These are phyloP conservation scores for Stropharia rugosoannulata DNA, from an alignment of 768 basidiomycete genomes.

Conservation along the genomic window DNA sequence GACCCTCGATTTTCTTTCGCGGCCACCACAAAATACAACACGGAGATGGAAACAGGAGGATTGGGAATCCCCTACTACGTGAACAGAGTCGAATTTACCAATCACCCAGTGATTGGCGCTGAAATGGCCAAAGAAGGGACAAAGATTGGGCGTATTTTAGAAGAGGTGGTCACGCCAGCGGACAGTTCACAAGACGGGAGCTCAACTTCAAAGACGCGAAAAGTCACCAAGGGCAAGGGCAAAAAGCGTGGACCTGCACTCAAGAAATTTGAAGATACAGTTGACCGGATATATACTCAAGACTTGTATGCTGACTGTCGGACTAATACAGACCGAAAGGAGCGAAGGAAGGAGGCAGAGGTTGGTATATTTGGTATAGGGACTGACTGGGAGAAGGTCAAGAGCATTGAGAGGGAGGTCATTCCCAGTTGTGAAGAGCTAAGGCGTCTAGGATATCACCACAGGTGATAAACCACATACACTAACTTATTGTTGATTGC, in stretches of 20 bases:
- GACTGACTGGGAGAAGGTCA: conserved; percentile 90
- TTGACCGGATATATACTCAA: conserved; percentile 77
- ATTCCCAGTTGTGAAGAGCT: conserved; percentile 80
- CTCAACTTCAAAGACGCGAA: conserved; percentile 34
- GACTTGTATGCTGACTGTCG: conserved; percentile 73
- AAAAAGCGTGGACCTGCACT: conserved; percentile 41
- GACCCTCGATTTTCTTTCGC: conserved; percentile 82
- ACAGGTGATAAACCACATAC: conserved; percentile 15
- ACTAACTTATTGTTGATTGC: conserved; percentile 22
- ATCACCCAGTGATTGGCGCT: conserved; percentile 74
- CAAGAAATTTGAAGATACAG: conserved; percentile 66
- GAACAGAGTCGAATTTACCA: conserved; percentile 69
- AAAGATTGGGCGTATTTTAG: conserved; percentile 33
- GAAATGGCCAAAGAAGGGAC: conserved; percentile 58
- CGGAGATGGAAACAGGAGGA: conserved; percentile 68
- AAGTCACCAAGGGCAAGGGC: conserved; percentile 23
- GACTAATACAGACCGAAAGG: conserved; percentile 61
- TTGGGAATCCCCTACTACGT: conserved; percentile 84
- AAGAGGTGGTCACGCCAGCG: conserved; percentile 22
- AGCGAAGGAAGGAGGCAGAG: conserved; percentile 72
- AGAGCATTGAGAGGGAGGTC: conserved; percentile 65
- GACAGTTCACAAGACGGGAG: conserved; percentile 19
- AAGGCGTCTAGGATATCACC: conserved; percentile 55
- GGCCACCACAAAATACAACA: conserved; percentile 56
- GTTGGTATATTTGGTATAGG: conserved; percentile 90